A percentile compares a stretch with the other conserved stretches of the same genome.
phyloP scores from a whole-genome alignment of 179 eudicot species.

The Dionaea muscipula region DNA sequence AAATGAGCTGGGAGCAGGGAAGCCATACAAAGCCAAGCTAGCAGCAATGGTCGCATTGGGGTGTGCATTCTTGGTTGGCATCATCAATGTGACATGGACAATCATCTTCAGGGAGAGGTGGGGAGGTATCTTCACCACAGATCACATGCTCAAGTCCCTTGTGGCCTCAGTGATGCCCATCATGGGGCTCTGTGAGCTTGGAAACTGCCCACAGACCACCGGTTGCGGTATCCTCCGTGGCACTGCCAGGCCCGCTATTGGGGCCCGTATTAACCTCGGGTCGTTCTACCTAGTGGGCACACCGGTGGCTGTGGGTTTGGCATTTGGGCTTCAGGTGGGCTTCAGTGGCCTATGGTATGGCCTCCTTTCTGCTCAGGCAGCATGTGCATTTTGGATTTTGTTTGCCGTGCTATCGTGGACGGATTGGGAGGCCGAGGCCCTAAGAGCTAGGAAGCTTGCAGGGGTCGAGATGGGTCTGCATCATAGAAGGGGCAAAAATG shows the following conservation, averaged over 20 bases:
- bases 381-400: conserved; percentile 54
- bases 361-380: conserved; percentile 67
- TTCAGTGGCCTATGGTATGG: conserved; percentile 84
- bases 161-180: conserved; percentile 85
- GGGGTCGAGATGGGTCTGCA: conserved; percentile 30
- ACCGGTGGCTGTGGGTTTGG: conserved; percentile 76
- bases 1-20: conserved; percentile 92
- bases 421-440: conserved; percentile 76
- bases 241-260: conserved; percentile 73
- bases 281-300: conserved; percentile 89
- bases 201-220: conserved; percentile 91
- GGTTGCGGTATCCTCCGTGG: conserved; percentile 95
- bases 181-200: conserved; percentile 86
- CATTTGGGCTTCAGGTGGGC: conserved; percentile 50
- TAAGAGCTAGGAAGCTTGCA: conserved; percentile 43
- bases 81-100: conserved; percentile 69
- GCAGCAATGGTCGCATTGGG: conserved; percentile 74
- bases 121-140: conserved; percentile 66
- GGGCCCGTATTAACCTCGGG: conserved; percentile 75
- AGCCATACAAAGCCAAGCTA: conserved; percentile 82
- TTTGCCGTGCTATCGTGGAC: conserved; percentile 49
- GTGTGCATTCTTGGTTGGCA: conserved; percentile 61
- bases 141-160: conserved; percentile 33
- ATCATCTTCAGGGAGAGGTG: conserved; percentile 47
- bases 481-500: neutral